phyloP scores from a whole-genome alignment of 2,329 filamentous ascomycete genomes.

The Colletotrichum tropicale region DNA sequence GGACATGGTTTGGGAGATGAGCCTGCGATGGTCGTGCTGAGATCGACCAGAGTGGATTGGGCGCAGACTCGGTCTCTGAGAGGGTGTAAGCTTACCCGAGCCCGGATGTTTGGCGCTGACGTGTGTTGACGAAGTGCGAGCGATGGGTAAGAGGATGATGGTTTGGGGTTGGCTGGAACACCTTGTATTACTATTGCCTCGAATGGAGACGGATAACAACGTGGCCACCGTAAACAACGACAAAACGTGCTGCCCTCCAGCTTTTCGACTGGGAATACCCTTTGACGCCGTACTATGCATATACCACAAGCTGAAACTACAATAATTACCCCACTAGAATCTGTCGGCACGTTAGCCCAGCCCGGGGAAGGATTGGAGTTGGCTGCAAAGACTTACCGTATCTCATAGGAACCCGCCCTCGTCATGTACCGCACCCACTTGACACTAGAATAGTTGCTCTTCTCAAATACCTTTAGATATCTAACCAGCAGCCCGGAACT shows the following conservation, averaged over 20 bases:
- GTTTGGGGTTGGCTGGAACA: background rate
- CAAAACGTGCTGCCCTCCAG: conserved; percentile 18
- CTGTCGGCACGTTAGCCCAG: conserved; percentile 25
- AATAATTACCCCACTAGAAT: conserved; percentile 32
- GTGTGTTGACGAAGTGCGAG: background rate
- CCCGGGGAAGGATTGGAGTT: no score
- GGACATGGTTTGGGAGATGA: background rate
- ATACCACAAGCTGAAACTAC: conserved; percentile 18
- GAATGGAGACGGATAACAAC: conserved; percentile 4
- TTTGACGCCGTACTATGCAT: conserved; percentile 21
- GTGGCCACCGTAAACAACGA: conserved; percentile 5
- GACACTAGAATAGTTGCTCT: conserved; percentile 97
- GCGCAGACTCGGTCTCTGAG: background rate
- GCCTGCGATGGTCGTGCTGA: background rate
- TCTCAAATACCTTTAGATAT: conserved; percentile 98
- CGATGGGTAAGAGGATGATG: background rate
- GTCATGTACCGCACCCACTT: conserved; percentile 99
- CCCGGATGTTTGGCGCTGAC: background rate
- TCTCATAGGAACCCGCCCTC: conserved; percentile 95
- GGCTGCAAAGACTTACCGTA: conserved; percentile 62
- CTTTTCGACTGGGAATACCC: conserved; percentile 18
- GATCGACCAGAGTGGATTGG: background rate
- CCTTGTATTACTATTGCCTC: conserved; percentile 17
- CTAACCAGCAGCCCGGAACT: conserved; percentile 90
- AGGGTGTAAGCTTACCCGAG: background rate